Evolutionary conservation across 371 early-diverging fungal genomes (phyloP), one percentile per base, ranked within the genome.

Genomic region (Nematocida ironsii): DNA sequence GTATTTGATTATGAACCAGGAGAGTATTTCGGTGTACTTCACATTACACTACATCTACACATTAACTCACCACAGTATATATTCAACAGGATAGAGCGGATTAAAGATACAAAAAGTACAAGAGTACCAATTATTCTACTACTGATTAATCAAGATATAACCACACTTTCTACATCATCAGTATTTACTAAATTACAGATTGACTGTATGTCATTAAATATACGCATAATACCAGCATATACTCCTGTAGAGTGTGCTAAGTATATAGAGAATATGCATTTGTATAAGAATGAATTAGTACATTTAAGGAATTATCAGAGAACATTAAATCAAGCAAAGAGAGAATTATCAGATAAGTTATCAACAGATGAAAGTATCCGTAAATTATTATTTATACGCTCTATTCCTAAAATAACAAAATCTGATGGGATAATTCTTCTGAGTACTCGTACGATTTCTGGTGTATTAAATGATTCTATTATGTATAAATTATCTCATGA

Each of bases 1-100:
- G 33, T 56, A 4, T 73, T 40, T 47, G 73, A 73, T 42, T 73
- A 64, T 44, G 73, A 73, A 68, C 73, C 73, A 0, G 73, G 73
- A 1, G 50, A 33, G 52, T 25, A 42, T 18, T 73, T 73, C 68
- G 73, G 73, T 7, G 73, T 73, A 9, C 25, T 73, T 2, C 57
- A 64, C 67, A 20, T 73, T 44, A 39, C 73, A 11, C 1, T 73
- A 16, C 42, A 42, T 1, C 42, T 47, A 27, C 73, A 73, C 52
- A 48, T 73, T 25, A 27, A 3, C 20, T 44, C 33, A 18, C 73
- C 73, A 16, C 45, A 62, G 50, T 73, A 73, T 33, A 27, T 73
- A 7, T 73, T 45, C 48, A 16, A 33, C 39, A 13, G 67, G n/a
- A 73, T 73, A 45, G 61, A 61, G 18, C 9, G 18, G 16, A 48